Base-by-base conservation (phyloP, 768 basidiomycete genomes). In the Termitomyces sp. region DNA sequence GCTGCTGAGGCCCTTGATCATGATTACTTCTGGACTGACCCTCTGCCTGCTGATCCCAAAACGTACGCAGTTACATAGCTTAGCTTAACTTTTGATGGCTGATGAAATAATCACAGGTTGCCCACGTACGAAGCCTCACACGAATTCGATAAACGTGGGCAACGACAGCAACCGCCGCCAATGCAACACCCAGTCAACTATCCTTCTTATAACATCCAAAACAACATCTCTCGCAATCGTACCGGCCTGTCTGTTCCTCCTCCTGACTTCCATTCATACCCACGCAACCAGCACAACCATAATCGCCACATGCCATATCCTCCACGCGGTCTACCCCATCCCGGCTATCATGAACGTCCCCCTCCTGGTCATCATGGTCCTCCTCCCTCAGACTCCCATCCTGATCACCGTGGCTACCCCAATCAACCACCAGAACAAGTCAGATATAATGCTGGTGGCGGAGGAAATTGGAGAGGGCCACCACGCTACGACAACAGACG, bases 11-110 rank as follows among this genome's bases (percentile, higher is more conserved):
- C 95, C 0, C 80, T 98, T 55, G 89, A 95, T 65, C 94, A 98
- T 69, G 87, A 91, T 20, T 98, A 94, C 76, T 97, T 98, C 72
- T 97, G 93, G 92, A 87, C 86, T 0, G 87, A 91, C 63, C 95
- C 96, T 0, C 66, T 93, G 40, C 91, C 95, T 38, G 90, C 90
- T 23, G 89, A 92, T 74, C 91, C 90, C 1, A 89, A 87, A 71
- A 82, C 83, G 91, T 91, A 66, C 59, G 84, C 75, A 8, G 26
- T 51, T 46, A 8, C 32, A 62, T 33, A 62, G 40, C 20, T 20
- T 4, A 23, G 49, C 1, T n/a, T 16, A 40, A 16, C 30, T 54
- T 23, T 59, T n/a, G 53, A 35, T 41, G 33, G 20, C 51, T 53
- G n/a, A 55, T 51, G 12, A 33, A 43, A 50, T 18, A 10, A 33